phyloP scores from a whole-genome alignment of 495 filamentous ascomycete genomes.

The Clavariopsis aquatica region DNA sequence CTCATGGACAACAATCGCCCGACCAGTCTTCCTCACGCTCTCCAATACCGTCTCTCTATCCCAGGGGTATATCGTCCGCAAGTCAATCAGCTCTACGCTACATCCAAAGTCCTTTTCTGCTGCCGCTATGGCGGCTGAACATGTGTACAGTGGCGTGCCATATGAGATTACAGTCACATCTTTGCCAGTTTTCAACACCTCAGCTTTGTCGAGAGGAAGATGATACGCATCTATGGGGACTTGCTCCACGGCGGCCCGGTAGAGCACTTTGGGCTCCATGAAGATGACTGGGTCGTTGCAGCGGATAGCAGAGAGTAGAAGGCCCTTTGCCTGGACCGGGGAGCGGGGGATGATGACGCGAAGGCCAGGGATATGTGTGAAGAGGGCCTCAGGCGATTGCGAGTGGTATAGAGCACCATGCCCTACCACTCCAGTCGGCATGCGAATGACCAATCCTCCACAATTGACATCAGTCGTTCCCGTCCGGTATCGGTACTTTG shows the following conservation, averaged over 20 bases:
- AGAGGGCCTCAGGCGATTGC: conserved; percentile 89
- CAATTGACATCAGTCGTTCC: conserved; percentile 58
- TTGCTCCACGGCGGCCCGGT: conserved; percentile 92
- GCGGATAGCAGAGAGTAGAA: conserved; percentile 73
- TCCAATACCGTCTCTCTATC: conserved; percentile 79
- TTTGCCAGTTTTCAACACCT: conserved; percentile 79
- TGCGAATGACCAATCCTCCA: conserved; percentile 76
- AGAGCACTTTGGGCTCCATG: conserved; percentile 95
- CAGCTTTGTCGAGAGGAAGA: conserved; percentile 84
- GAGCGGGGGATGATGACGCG: conserved; percentile 88
- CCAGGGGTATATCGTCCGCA: conserved; percentile 94
- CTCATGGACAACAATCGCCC: conserved; percentile 92
- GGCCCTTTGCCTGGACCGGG: conserved; percentile 87
- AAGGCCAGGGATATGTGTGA: conserved; percentile 88
- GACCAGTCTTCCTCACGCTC: conserved; percentile 86
- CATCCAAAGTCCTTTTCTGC: conserved; percentile 81
- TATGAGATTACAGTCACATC: conserved; percentile 89
- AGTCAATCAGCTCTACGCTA: conserved; percentile 83
- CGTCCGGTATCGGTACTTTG: conserved; percentile 87
- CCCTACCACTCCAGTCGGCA: conserved; percentile 95
- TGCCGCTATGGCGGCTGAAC: conserved; percentile 73
- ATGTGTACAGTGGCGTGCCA: conserved; percentile 88
- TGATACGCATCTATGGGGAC: conserved; percentile 82
- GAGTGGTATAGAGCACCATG: conserved; percentile 95
- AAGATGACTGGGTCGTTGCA: conserved; percentile 91